A percentile compares a stretch with the other conserved stretches of the same genome.
Conservation (phyloP, 1,284 basidiomycete species). For the Apiotrichum gamsii region DNA sequence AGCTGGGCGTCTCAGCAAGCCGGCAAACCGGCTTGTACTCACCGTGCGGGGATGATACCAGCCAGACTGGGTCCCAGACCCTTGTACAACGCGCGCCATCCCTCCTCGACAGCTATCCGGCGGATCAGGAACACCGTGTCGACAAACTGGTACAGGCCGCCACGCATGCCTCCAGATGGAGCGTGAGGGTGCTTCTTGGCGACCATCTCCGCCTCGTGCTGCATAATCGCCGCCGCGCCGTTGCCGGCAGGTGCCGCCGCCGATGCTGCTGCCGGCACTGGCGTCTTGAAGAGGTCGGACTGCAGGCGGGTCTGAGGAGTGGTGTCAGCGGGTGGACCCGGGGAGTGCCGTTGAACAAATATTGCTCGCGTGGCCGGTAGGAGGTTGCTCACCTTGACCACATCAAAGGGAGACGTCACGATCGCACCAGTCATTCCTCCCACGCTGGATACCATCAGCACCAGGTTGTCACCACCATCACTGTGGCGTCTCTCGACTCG, state of each 20-base stretch:
- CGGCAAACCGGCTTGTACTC: too few species aligned
- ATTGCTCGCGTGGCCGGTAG: too few species aligned
- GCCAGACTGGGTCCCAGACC: constrained; percentile 91
- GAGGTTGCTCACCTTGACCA: constrained; percentile 69
- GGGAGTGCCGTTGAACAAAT: too few species aligned
- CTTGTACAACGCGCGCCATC: constrained; percentile 83
- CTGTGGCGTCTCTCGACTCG: neutral
- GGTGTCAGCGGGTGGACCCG: neutral
- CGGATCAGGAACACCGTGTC: constrained; percentile 86
- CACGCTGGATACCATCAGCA: constrained; percentile 54
- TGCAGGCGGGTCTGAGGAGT: constrained; percentile 68
- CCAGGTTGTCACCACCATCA: constrained; percentile 5
- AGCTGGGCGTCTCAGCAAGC: too few species aligned
- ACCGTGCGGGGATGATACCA: constrained; percentile 88
- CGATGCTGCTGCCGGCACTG: constrained; percentile 1
- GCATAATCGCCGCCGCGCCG: constrained; percentile 15
- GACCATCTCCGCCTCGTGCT: constrained; percentile 10
- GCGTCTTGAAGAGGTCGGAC: constrained; percentile 69
- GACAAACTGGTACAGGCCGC: constrained; percentile 83
- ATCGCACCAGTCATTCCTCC: constrained; percentile 98
- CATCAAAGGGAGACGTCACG: constrained; percentile 94
- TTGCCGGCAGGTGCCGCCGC: neutral
- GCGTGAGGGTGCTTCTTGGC: constrained; percentile 15
- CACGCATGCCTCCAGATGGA: constrained; percentile 49
- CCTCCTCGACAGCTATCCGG: constrained; percentile 85